Conservation (phyloP, 1,284 basidiomycete genomes). For the Sanghuangporus baumii region DNA sequence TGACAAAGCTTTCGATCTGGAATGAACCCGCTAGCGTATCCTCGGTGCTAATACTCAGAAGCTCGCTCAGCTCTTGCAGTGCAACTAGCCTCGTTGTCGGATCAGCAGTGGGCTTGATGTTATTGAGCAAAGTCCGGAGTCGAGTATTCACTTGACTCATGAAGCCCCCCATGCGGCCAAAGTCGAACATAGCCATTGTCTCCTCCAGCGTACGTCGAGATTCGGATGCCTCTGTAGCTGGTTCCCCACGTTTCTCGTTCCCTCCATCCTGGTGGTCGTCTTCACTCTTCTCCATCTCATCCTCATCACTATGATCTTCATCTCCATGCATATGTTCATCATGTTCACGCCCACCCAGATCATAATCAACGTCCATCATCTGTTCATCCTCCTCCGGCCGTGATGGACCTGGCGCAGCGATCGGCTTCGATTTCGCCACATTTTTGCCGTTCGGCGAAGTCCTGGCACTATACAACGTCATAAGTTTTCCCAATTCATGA, state of each 20-base stretch:
- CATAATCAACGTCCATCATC: conserved; percentile 65
- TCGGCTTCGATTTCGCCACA: conserved; percentile 52
- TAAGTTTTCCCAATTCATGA: conserved; percentile 7
- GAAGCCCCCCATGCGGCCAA: conserved; percentile 81
- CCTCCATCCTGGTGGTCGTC: conserved; percentile 25
- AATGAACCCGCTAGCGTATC: conserved; percentile 95
- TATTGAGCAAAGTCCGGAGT: conserved; percentile 84
- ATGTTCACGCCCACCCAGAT: conserved; percentile 46
- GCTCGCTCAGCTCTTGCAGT: conserved; percentile 90
- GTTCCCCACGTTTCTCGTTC: conserved; percentile 30
- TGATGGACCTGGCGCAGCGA: conserved; percentile 43
- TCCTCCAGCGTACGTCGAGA: conserved; percentile 19
- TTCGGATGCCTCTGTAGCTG: conserved; percentile 33
- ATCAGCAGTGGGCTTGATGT: conserved; percentile 81
- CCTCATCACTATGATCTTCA: conserved; percentile 27
- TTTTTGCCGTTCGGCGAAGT: conserved; percentile 57
- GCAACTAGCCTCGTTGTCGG: conserved; percentile 81
- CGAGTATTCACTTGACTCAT: conserved; percentile 85
- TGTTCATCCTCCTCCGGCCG: conserved; percentile 71
- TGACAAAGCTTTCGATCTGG: conserved; percentile 87
- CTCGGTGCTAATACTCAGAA: conserved; percentile 95
- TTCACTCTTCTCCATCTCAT: conserved; percentile 28
- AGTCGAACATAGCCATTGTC: conserved; percentile 80
- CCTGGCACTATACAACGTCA: conserved; percentile 12
- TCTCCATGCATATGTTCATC: conserved; percentile 28